Base-by-base conservation (phyloP, 305 asterid genomes). In the Ilex paraguariensis region DNA sequence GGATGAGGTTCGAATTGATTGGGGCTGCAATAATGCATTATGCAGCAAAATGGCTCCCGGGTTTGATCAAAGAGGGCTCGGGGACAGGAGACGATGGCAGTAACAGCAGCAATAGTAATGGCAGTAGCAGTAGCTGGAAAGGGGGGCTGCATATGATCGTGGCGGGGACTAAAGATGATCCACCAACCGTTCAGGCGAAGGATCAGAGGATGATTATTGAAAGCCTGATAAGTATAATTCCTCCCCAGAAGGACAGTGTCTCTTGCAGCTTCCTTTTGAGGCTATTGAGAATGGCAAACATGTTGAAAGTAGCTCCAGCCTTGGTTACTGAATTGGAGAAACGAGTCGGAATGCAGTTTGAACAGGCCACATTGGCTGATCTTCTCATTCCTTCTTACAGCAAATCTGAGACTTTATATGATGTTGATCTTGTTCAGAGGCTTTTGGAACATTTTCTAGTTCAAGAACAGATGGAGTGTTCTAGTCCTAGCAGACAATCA, bases 401-500 rank as follows among this genome's bases (percentile, higher is more conserved):
- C 75, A 85, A 84, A 63, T 75, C 58, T n/a, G 97, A 87, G 57
- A 82, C 96, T 0, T 39, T 77, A 73, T 83, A 87, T 3, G 96
- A 92, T 62, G 92, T 92, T 11, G 97, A 92, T 68, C 85, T 92
- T 2, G 95, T 89, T 10, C 98, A 92, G 76, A 83, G 98, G 81
- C 83, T 92, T 31, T 54, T 92, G 79, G 98, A 89, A 80, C 96
- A 92, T 79, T 92, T 92, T 71, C 75, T 91, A 45, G 81, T 89
- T 56, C 97, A 91, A 60, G 98, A 91, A 73, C 95, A 83, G 77
- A 67, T 89, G 16, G 98, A 91, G 59, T 63, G 77, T 32, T 83
- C 82, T 5, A 88, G 97, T 72, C 97, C 97, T 5, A 62, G 77
- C 15, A 71, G 87, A 66, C 77, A 66, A 64, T 77, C 95, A 9